Conservation (phyloP, 352 stramenopile genomes). For the Globisporangium abappressorium region DNA sequence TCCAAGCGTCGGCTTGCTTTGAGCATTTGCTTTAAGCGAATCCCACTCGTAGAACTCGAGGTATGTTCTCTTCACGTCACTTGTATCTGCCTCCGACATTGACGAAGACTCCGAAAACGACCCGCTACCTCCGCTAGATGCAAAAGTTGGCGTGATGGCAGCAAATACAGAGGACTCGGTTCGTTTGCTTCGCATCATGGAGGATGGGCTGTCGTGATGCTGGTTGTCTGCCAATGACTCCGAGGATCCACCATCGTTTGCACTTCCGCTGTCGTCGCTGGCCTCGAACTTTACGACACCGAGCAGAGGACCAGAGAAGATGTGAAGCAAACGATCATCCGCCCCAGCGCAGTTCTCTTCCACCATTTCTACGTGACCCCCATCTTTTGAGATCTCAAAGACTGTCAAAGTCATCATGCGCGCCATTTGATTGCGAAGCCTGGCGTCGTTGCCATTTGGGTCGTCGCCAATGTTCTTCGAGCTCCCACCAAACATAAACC, state of each 20-base stretch:
- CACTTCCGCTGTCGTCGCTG: slow-evolving; percentile 15
- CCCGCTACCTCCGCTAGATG: slow-evolving; percentile 15
- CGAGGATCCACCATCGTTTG: slow-evolving; percentile 13
- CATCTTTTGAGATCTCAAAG: slow-evolving; percentile 34
- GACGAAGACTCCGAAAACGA: slow-evolving; percentile 15
- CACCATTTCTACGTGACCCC: slow-evolving; percentile 41
- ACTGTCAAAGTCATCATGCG: slow-evolving; percentile 36
- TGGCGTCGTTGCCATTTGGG: slow-evolving; percentile 22
- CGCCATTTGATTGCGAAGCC: slow-evolving; percentile 34
- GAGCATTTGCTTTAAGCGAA: slow-evolving; percentile 2
- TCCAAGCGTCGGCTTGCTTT: slow-evolving; percentile 16
- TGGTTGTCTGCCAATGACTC: slow-evolving; percentile 21
- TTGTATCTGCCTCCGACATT: slow-evolving; percentile 17
- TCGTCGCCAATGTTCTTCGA: slow-evolving; percentile 34
- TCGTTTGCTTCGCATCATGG: slow-evolving; percentile 41
- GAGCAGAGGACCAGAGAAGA: slow-evolving; percentile 70
- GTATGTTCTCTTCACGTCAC: slow-evolving; percentile 52
- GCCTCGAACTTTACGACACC: slow-evolving; percentile 59
- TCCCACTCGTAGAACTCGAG: slow-evolving; percentile 81
- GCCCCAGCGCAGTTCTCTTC: slow-evolving; percentile 46
- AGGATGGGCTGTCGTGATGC: slow-evolving; percentile 31
- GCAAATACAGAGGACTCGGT: slow-evolving; percentile 54
- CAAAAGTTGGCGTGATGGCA: slow-evolving; percentile 31
- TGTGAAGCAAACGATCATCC: slow-evolving; percentile 60
- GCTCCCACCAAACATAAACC: slow-evolving; percentile 70